Evolutionary conservation across 2,329 filamentous ascomycete species (phyloP).

Genomic region (Ophiostoma australiae): DNA sequence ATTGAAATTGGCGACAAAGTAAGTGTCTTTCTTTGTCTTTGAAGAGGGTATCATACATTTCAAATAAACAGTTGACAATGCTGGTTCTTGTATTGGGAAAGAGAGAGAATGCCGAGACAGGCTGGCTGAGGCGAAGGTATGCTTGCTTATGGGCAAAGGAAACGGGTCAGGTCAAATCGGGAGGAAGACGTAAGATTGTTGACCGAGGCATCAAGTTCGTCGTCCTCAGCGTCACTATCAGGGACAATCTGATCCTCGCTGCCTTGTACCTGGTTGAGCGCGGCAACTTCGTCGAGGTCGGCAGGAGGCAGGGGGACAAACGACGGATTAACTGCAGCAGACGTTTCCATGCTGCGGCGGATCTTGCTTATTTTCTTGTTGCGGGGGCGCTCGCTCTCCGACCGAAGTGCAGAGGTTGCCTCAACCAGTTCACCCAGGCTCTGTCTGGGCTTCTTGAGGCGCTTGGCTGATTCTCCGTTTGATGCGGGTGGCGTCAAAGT

Average conservation of each 20-base stretch:
- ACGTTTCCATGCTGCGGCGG: slow-evolving; percentile 22
- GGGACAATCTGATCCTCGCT: slow-evolving; percentile 55
- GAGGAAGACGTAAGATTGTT: background rate
- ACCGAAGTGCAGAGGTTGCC: slow-evolving; percentile 8
- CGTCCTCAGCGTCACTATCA: slow-evolving; percentile 48
- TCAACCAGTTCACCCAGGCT: slow-evolving; percentile 25
- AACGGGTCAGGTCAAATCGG: slow-evolving; percentile 47
- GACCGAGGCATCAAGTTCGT: slow-evolving; percentile 26
- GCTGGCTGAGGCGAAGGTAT: background rate
- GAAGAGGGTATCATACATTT: slow-evolving; percentile 11
- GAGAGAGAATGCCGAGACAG: background rate
- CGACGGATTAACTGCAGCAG: slow-evolving; percentile 45
- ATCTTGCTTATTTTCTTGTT: slow-evolving; percentile 24
- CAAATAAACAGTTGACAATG: background rate
- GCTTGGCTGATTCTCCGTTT: background rate
- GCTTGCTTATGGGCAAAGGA: slow-evolving; percentile 35
- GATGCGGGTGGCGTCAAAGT: slow-evolving; percentile 19
- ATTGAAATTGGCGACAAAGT: background rate
- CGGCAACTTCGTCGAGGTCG: slow-evolving; percentile 49
- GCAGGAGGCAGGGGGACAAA: slow-evolving; percentile 53
- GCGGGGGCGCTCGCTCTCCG: background rate
- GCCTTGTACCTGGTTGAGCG: slow-evolving; percentile 45
- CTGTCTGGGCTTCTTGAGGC: slow-evolving; percentile 11
- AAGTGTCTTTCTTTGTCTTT: background rate
- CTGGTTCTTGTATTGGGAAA: background rate